Percentiles rank a stretch among this genome's conserved stretches.
Conservation (phyloP, 805 yeast species). For the Candida parachauliodes region DNA sequence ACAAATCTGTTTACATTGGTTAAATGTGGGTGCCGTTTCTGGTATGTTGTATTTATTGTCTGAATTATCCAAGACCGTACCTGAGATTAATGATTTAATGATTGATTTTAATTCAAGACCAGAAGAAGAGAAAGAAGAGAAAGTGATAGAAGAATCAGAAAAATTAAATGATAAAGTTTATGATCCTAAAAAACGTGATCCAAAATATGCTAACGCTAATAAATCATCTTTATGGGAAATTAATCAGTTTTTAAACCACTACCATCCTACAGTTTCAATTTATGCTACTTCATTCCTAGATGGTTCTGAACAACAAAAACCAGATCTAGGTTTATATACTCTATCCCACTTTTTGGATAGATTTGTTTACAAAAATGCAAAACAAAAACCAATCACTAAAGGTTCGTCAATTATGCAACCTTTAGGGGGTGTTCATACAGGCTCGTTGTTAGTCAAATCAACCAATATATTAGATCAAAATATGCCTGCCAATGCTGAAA, state of each 20-base stretch:
- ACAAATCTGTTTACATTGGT: conserved; percentile 83
- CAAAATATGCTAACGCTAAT: conserved; percentile 84
- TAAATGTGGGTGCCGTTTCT: conserved; percentile 80
- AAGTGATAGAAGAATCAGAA: conserved; percentile 5
- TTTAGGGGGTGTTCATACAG: conserved; percentile 78
- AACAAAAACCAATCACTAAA: conserved; percentile 65
- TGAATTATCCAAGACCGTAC: conserved; percentile 61
- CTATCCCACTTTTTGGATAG: conserved; percentile 89
- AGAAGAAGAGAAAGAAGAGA: conserved; percentile 26
- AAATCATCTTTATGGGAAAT: conserved; percentile 86
- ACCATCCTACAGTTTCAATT: conserved; percentile 85
- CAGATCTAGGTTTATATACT: conserved; percentile 87
- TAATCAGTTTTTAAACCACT: conserved; percentile 68
- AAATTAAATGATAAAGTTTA: conserved; percentile 33
- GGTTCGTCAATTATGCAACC: conserved; percentile 98
- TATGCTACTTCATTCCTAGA: conserved; percentile 68
- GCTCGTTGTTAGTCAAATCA: conserved; percentile 64
- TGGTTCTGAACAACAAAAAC: conserved; percentile 57
- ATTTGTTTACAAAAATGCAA: conserved; percentile 91
- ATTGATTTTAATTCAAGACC: conserved; percentile 46
- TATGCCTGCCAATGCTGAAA: conserved; percentile 78
- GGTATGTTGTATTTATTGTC: conserved; percentile 76
- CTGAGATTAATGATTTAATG: conserved; percentile 65
- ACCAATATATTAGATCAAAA: conserved; percentile 39
- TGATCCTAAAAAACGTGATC: conserved; percentile 89